Conservation (phyloP, 129 eudicot species). For the Glebionis coronaria region DNA sequence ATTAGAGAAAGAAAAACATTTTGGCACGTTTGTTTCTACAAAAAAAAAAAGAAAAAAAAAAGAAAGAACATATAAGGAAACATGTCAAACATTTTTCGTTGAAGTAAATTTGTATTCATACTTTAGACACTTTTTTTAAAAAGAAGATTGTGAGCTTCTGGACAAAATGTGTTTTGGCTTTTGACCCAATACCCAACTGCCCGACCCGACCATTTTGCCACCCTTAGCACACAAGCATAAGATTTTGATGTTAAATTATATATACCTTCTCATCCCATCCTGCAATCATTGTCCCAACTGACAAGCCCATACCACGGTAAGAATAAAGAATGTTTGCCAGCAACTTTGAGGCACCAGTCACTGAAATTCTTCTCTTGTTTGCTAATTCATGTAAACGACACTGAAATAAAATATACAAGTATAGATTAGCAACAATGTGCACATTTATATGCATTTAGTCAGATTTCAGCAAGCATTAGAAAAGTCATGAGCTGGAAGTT, state of each 20-base stretch:
- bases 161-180: too few species aligned
- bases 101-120: too few species aligned
- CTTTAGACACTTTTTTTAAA: too few species aligned
- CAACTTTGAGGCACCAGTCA: slow-evolving; percentile 95
- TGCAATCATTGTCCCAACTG: slow-evolving; percentile 98
- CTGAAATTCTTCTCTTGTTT: slow-evolving; percentile 90
- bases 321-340: slow-evolving; percentile 83
- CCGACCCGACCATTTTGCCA: background rate
- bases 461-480: background rate
- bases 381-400: slow-evolving; percentile 95
- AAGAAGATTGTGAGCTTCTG: too few species aligned
- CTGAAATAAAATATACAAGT: slow-evolving; percentile 29
- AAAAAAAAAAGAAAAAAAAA: too few species aligned
- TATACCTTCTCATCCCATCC: slow-evolving; percentile 97
- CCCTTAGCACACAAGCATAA: background rate
- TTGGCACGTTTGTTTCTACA: too few species aligned
- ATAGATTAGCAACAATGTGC: background rate
- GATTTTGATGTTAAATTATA: background rate
- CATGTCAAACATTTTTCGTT: too few species aligned
- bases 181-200: background rate
- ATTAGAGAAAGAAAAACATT: too few species aligned
- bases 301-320: slow-evolving; percentile 97
- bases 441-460: background rate
- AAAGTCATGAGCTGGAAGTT: background rate
- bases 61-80: too few species aligned